Evolutionary conservation across 1,284 basidiomycete species (phyloP), one percentile per base, ranked within the genome.

Genomic region (Schizophyllum commune): DNA sequence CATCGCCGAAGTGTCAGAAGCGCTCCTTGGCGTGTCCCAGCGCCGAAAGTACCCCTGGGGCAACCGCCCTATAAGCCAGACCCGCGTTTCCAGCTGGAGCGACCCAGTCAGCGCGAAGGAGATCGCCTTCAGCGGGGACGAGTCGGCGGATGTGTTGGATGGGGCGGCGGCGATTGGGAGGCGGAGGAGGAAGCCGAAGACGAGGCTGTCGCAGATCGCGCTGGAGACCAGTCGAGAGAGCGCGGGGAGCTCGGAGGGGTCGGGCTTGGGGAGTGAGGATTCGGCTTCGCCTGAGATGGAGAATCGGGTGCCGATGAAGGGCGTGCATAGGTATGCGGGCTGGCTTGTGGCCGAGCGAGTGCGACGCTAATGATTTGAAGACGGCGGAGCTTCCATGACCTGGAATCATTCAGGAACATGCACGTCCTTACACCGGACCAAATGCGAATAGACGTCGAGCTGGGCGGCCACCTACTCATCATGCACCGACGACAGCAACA

Each of bases 381-480:
- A 63, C 79, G 87, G 52, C 76, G 85, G 57, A 88, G 86, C 65
- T 88, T 86, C 65, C 83, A 86, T 63, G 84, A 85, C 70, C 67
- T 82, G 1, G 67, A 72, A 21, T 78, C 79, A 17, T 74, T 83
- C 63, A 73, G 71, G 52, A 73, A 73, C 54, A 69, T 78, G 57
- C 75, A 75, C 27, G 73, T 85, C 8, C 70, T 89, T 32, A 77
- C 79, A 5, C 63, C 79, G 13, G 85, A 90, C 57, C 77, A 80
- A 66, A 86, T 91, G 86, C 80, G 80, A 58, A 83, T 89, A 56
- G 89, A 91, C 67, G 88, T 91, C 47, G 88, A 88, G 65, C 75
- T 91, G n/a, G 85, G 84, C 67, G 87, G 85, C 2, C 85, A 91
- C 68, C 70, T 88, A 56, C 75, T 91, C 32, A 79, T 87, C 63